These are phyloP conservation scores for Cytospora paraplurivora DNA, from an alignment of 2,329 filamentous ascomycete species.

Conservation along the genomic window DNA sequence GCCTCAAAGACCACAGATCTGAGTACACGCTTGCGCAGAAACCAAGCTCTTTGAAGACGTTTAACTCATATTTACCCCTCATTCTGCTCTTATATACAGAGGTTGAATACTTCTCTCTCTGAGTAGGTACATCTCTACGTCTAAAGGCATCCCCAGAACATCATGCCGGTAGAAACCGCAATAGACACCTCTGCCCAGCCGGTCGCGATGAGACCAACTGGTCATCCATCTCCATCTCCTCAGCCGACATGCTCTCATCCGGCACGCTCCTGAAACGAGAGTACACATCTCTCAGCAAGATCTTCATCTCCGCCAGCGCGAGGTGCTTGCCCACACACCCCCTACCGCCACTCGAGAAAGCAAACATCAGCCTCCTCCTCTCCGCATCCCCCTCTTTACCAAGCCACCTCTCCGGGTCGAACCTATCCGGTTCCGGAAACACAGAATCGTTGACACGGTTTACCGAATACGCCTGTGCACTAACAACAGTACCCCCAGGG, in stretches of 20 bases:
- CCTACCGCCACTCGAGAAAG: slow-evolving; percentile 66
- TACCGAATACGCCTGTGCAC: slow-evolving; percentile 62
- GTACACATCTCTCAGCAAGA: slow-evolving; percentile 64
- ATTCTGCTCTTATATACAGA: no score
- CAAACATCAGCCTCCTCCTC: slow-evolving; percentile 62
- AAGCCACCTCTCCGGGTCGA: slow-evolving; percentile 84
- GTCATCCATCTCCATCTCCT: slow-evolving; percentile 65
- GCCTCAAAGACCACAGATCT: no score
- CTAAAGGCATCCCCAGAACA: neutral
- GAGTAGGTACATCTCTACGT: no score
- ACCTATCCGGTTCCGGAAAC: slow-evolving; percentile 77
- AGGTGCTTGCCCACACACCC: slow-evolving; percentile 69
- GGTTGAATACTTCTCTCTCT: no score
- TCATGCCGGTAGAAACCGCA: slow-evolving; percentile 48
- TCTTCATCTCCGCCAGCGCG: slow-evolving; percentile 70
- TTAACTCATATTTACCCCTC: no score
- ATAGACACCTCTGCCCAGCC: slow-evolving; percentile 58
- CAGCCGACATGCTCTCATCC: slow-evolving; percentile 54
- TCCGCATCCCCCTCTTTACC: slow-evolving; percentile 72
- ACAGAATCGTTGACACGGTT: slow-evolving; percentile 63
- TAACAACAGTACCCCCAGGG: slow-evolving; percentile 58
- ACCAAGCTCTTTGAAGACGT: no score
- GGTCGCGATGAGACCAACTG: slow-evolving; percentile 69
- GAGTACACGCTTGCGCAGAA: no score
- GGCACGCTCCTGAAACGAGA: slow-evolving; percentile 57